Evolutionary conservation across 768 basidiomycete species (phyloP).

Genomic region (Udeniomyces megalosporus): DNA sequence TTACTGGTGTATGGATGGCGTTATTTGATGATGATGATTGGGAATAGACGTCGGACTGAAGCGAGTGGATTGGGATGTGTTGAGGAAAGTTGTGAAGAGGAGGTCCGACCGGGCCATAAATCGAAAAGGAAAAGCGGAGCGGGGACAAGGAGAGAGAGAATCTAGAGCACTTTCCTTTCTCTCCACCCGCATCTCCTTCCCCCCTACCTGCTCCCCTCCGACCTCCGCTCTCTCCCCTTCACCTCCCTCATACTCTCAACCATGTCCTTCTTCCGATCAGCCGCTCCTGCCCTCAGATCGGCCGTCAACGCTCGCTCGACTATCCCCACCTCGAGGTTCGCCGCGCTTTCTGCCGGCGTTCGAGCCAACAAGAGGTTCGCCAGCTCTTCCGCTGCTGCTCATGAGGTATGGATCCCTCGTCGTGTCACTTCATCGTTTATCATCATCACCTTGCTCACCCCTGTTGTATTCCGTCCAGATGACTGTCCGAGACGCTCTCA

Average conservation of each 20-base stretch:
- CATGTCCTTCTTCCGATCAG: conserved; percentile 3
- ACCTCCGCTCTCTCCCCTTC: neutral
- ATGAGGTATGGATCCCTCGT: conserved; percentile 8
- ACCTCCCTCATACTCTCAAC: too few relatives aligned
- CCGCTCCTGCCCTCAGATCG: neutral
- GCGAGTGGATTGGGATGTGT: too few relatives aligned
- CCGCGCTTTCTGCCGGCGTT: conserved; percentile 3
- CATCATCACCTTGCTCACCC: neutral
- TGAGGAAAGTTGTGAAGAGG: too few relatives aligned
- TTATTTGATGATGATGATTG: too few relatives aligned
- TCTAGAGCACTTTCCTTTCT: neutral
- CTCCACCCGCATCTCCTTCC: conserved; percentile 2
- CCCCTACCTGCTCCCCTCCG: conserved; percentile 4
- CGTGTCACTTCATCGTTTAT: neutral
- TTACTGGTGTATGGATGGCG: too few relatives aligned
- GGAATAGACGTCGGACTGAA: too few relatives aligned
- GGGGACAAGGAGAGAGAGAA: too few relatives aligned
- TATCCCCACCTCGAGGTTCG: neutral
- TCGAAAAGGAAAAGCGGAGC: too few relatives aligned
- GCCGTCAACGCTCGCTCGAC: neutral
- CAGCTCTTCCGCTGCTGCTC: neutral
- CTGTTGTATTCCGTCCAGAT: conserved; percentile 4
- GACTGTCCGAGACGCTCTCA: conserved; percentile 97
- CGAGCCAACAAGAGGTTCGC: conserved; percentile 10
- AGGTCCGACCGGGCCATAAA: too few relatives aligned